Evolutionary conservation across 768 basidiomycete species (phyloP).

Genomic region (Psilocybe cyanescens): DNA sequence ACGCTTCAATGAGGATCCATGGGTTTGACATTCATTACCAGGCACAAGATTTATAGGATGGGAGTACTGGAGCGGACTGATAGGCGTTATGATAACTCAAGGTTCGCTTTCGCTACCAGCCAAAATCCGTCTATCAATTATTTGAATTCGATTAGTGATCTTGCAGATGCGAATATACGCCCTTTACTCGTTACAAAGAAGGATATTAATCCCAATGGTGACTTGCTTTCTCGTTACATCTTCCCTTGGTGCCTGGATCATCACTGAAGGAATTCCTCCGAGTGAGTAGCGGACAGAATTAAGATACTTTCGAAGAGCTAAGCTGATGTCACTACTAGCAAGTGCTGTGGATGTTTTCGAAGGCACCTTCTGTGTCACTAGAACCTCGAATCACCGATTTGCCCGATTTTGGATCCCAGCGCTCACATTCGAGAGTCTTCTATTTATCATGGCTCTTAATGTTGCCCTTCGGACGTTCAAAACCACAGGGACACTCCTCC

Average conservation of each 20-base stretch:
- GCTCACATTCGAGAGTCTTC: no score
- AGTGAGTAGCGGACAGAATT: not conserved
- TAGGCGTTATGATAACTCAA: not conserved
- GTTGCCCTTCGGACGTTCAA: no score
- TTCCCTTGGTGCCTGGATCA: not conserved
- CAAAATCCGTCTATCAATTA: no score
- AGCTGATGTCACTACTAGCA: no score
- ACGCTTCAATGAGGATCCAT: no score
- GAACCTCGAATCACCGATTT: no score
- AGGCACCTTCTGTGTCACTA: not conserved
- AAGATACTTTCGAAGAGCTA: no score
- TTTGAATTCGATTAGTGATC: not conserved
- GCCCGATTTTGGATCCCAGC: no score
- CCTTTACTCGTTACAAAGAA: not conserved
- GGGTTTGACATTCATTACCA: not conserved
- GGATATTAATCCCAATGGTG: not conserved
- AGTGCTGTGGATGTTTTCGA: no score
- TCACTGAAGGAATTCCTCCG: not conserved
- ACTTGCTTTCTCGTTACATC: not conserved
- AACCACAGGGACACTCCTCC: not conserved
- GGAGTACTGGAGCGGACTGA: not conserved
- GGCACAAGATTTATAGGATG: not conserved
- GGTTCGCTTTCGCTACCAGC: not conserved
- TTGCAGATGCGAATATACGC: conserved; percentile 1
- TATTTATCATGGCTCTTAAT: no score